These are phyloP conservation scores for Salinomyces thailandicus DNA, from an alignment of 2,329 filamentous ascomycete genomes.

Conservation along the genomic window DNA sequence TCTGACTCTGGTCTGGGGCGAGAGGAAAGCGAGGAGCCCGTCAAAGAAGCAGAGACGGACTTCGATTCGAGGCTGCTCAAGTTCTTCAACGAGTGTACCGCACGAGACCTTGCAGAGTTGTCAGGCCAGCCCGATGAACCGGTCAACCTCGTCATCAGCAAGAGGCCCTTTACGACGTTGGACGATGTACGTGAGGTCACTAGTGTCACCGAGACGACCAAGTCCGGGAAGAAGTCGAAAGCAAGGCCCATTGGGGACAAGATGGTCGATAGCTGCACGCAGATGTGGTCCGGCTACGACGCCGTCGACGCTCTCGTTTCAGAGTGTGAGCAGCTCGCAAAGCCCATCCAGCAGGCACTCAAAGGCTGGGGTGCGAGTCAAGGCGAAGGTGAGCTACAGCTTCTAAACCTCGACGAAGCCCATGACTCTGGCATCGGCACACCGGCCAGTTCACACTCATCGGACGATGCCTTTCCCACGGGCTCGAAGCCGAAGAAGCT, in stretches of 20 bases:
- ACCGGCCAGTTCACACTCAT: slow-evolving; percentile 33
- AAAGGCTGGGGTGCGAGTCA: slow-evolving; percentile 54
- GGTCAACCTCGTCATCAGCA: slow-evolving; percentile 57
- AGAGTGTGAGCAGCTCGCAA: slow-evolving; percentile 63
- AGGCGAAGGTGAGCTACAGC: slow-evolving; percentile 51
- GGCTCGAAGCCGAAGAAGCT: slow-evolving; percentile 30
- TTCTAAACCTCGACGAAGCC: slow-evolving; percentile 43
- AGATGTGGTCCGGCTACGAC: slow-evolving; percentile 70
- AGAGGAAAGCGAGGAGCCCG: slow-evolving; percentile 10
- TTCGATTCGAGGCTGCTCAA: slow-evolving; percentile 47
- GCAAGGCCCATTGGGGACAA: slow-evolving; percentile 49
- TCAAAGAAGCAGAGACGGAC: slow-evolving; percentile 3
- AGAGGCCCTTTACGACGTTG: slow-evolving; percentile 63
- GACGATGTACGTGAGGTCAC: slow-evolving; percentile 57
- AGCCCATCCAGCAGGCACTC: slow-evolving; percentile 54
- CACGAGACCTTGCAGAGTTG: slow-evolving; percentile 69
- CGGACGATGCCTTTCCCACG: slow-evolving; percentile 18
- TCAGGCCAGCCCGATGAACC: slow-evolving; percentile 62
- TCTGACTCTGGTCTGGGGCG: slow-evolving; percentile 17
- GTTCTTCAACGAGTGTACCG: slow-evolving; percentile 72
- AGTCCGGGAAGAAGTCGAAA: slow-evolving; percentile 42
- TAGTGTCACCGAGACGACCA: slow-evolving; percentile 36
- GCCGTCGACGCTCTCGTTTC: slow-evolving; percentile 74
- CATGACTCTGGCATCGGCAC: slow-evolving; percentile 61
- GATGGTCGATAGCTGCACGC: slow-evolving; percentile 54